Base-by-base conservation (phyloP, 2,329 filamentous ascomycete genomes). In the Stachybotrys chartarum region DNA sequence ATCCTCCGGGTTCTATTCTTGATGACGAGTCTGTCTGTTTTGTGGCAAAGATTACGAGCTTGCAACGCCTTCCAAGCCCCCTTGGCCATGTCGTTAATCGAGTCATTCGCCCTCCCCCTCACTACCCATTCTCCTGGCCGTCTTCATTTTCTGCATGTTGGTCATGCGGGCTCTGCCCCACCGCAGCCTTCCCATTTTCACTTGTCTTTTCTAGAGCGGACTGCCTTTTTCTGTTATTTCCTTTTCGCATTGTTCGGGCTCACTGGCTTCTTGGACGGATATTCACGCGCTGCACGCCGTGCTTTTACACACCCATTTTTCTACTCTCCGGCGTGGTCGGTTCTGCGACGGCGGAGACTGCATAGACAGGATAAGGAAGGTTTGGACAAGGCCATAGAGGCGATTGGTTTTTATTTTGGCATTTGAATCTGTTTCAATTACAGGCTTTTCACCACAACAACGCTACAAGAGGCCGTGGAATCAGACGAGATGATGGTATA, bases 401-500 rank as follows among this genome's bases (percentile, higher is more conserved):
- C 14, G 50, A 39, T 53, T 60, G 49, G 55, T 57, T 51, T 52
- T 52, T 60, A 62, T 24, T 24, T 24, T 24, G 24, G 24, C 24
- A 24, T 4, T 24, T 24, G 24, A 24, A 24, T 24, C 24, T 24
- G 24, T 24, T 24, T 24, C 4, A 24, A 24, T 24, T 24, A 24
- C 24, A 24, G 24, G 24, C 4, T 24, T 24, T 24, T 24, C 24
- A 24, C 24, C 24, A 4, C 24, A 24, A 24, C 24, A 24, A 24
- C 24, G 24, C 24, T 24, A 55, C 52, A 52, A 54, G 45, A 45
- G 53, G 56, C 55, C 3, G 14, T 3, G 35, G 35, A 42, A 14
- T 10, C 35, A 42, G 14, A 14, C 35, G 35, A 42, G 35, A 42
- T 42, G 14, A 14, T 14, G 14, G 35, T 14, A 14, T 42, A 42